These are phyloP conservation scores for Leishmania aethiopica DNA, from an alignment of 208 protist genomes.

Conservation along the genomic window DNA sequence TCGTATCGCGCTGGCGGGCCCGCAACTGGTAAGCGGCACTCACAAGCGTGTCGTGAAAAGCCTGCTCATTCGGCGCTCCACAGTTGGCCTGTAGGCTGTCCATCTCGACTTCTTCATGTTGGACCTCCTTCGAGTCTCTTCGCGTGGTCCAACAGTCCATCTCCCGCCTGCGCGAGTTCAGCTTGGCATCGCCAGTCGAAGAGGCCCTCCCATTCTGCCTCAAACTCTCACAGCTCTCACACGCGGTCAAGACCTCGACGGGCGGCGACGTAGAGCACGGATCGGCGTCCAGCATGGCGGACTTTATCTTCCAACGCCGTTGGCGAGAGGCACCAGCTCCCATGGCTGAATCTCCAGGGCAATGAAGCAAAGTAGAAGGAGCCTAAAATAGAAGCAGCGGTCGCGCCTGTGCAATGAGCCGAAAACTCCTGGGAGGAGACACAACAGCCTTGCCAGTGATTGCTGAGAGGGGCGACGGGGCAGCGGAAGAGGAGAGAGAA, in stretches of 20 bases:
- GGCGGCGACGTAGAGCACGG: conserved; percentile 2
- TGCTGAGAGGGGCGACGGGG: too few relatives aligned
- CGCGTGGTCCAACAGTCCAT: conserved; percentile 11
- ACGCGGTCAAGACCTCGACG: not conserved
- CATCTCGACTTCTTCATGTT: not conserved
- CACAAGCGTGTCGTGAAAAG: conserved; percentile 46
- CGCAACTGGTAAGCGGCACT: conserved; percentile 44
- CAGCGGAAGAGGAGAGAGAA: not conserved
- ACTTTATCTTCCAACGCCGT: not conserved
- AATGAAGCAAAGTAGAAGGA: conserved; percentile 1
- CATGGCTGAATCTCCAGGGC: conserved; percentile 2
- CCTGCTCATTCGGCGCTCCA: conserved; percentile 9
- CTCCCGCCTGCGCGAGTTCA: conserved; percentile 5
- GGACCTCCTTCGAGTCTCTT: not conserved
- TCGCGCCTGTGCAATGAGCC: not conserved
- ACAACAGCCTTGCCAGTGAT: not conserved
- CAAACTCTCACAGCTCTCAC: not conserved
- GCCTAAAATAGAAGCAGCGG: not conserved
- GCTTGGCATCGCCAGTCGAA: conserved; percentile 8
- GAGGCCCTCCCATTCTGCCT: conserved; percentile 5
- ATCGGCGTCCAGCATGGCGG: not conserved
- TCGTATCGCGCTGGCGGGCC: conserved; percentile 43
- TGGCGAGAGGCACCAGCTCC: conserved; percentile 19
- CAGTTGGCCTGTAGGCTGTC: conserved; percentile 9
- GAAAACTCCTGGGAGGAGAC: not conserved